These are phyloP conservation scores for Talaromyces stipitatus DNA, from an alignment of 495 filamentous ascomycete species.

Conservation along the genomic window DNA sequence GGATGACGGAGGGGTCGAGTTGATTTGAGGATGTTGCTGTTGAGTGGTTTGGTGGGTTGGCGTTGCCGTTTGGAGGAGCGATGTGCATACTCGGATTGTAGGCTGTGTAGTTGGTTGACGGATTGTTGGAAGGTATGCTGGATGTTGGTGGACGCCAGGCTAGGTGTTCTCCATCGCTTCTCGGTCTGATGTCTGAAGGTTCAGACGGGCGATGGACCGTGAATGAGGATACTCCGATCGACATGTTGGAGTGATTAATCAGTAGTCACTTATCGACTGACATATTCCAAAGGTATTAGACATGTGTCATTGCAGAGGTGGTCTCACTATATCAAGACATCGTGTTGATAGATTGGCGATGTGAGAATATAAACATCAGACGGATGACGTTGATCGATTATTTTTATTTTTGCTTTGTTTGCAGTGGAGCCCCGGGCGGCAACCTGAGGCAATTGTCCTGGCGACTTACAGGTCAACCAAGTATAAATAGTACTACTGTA, in stretches of 20 bases:
- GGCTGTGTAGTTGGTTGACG: background rate
- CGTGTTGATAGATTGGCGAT: background rate
- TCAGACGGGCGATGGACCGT: background rate
- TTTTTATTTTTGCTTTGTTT: background rate
- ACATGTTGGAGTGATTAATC: background rate
- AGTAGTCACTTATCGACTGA: no score
- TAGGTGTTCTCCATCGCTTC: background rate
- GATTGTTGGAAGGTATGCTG: background rate
- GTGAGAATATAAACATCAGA: background rate
- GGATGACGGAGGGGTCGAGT: slow-evolving; percentile 10
- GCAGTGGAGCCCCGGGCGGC: background rate
- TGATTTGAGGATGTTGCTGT: background rate
- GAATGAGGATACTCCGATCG: background rate
- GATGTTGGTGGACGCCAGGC: slow-evolving; percentile 19
- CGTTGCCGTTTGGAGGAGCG: background rate
- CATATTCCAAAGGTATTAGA: no score
- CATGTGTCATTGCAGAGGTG: no score
- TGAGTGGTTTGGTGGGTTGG: slow-evolving; percentile 2
- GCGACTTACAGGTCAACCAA: no score
- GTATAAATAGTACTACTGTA: background rate
- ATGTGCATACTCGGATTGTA: background rate
- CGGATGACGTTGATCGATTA: background rate
- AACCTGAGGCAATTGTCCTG: background rate
- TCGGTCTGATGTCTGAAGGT: background rate
- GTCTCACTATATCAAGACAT: background rate